Base-by-base conservation (phyloP, 257 asterid genomes). In the Fraxinus cuspidata region DNA sequence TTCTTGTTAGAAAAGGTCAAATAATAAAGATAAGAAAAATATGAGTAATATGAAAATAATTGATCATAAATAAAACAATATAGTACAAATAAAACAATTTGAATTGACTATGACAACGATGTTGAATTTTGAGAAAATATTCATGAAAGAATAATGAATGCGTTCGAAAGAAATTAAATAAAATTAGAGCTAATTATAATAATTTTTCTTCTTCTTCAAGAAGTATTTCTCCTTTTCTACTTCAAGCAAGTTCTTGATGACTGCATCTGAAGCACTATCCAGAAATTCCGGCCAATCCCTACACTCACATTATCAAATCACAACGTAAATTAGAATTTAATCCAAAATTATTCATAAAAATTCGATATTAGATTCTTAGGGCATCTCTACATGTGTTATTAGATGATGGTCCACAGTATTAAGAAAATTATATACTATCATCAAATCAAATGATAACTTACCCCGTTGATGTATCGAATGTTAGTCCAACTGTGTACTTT, bases 211-310 rank as follows among this genome's bases (percentile, higher is more conserved):
- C 69, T 63, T 63, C 32, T 63, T 63, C 69, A 11, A 10, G 69
- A 23, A 63, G 29, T 27, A 63, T 25, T 63, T 63, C 53, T 86
- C 90, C 69, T 81, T 90, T 83, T 90, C 93, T 76, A 89, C 84
- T 81, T 94, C 97, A 19, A 87, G 74, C 92, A 94, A 74, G 77
- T 92, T 94, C 92, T 86, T 78, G 81, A 94, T 77, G 84, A 92
- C 92, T 73, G 89, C 97, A 64, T 90, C 92, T 1, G 92, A 81
- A 11, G 97, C 94, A 72, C 72, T 81, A 5, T 74, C 89, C 0
- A 94, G 82, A 80, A 94, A 92, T 3, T 89, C 96, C 35, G 92
- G 76, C 97, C 97, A 92, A 68, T 92, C 96, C 86, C 97, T 92
- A 78, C 21, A 38, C 19, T 19, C 63, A 51, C 63, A 51, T 23